A percentile compares a stretch with the other conserved stretches of the same genome.
Evolutionary conservation across 441 rosid species (phyloP).

Genomic region (Viola pubescens): DNA sequence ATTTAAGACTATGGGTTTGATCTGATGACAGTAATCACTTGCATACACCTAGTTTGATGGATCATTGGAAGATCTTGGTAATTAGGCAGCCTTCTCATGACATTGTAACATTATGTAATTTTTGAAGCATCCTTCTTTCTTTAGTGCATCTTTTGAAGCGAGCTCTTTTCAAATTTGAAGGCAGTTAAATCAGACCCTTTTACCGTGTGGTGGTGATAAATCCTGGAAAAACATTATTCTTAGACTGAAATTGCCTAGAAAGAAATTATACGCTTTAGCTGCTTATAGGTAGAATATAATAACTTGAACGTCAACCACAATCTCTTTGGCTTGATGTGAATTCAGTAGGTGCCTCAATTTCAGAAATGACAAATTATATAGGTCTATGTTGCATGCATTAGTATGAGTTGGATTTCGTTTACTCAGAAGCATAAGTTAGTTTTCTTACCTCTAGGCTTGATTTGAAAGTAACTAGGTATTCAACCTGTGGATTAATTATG

Average conservation of each 20-base stretch:
- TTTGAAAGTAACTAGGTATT: neutral
- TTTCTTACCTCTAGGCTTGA: neutral
- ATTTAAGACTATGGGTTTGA: neutral
- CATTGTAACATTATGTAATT: neutral
- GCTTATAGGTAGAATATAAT: neutral
- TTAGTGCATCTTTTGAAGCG: neutral
- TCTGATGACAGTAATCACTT: too few relatives aligned
- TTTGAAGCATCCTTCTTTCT: neutral
- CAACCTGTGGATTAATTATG: neutral
- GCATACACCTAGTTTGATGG: neutral
- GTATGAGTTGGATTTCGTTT: neutral
- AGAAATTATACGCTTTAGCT: too few relatives aligned
- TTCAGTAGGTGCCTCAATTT: too few relatives aligned
- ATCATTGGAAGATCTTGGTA: neutral
- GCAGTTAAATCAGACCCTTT: neutral
- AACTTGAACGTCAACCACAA: too few relatives aligned
- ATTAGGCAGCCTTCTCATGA: neutral
- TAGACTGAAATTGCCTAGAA: neutral
- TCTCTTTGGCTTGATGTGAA: too few relatives aligned
- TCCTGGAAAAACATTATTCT: too few relatives aligned
- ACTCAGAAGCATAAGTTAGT: neutral
- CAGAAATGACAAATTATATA: too few relatives aligned
- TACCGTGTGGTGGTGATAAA: neutral
- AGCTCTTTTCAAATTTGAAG: neutral
- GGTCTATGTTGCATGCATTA: too few relatives aligned